Conservation (phyloP, 1,139 yeast species). For the Suhomyces kunorum region DNA sequence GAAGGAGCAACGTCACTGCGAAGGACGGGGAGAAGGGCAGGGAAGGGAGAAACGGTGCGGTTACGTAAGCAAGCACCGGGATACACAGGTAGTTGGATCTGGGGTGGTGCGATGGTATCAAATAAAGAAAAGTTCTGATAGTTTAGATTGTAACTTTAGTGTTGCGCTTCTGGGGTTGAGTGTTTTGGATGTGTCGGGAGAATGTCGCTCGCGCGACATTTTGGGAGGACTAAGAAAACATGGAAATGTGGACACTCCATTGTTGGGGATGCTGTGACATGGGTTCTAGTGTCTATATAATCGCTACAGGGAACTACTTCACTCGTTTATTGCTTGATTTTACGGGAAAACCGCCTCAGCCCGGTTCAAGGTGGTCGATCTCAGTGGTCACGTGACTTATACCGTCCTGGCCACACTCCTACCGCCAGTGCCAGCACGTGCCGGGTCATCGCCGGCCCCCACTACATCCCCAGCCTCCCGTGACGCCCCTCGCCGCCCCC, state of each 20-base stretch:
- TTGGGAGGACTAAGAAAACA: neutral
- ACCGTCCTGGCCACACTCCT: no score
- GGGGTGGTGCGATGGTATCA: neutral
- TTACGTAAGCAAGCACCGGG: conserved; percentile 5
- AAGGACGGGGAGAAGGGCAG: neutral
- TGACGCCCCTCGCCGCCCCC: neutral
- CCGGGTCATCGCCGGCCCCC: neutral
- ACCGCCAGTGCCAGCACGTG: neutral
- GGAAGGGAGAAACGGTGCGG: neutral
- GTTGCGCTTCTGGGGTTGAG: conserved; percentile 11
- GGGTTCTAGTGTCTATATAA: no score
- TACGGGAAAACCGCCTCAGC: no score
- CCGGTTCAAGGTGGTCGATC: no score
- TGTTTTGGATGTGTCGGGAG: conserved; percentile 9
- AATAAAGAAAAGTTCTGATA: conserved; percentile 10
- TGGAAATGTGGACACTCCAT: no score
- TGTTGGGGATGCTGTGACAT: no score
- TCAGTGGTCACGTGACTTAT: neutral
- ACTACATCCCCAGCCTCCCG: neutral
- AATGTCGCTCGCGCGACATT: conserved; percentile 7
- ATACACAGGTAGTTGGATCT: neutral
- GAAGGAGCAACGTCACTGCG: neutral
- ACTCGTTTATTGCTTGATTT: no score
- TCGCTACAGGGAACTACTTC: no score
- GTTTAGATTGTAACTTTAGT: neutral